Base-by-base conservation (phyloP, 106 monocot genomes). In the Vanilla planifolia region DNA sequence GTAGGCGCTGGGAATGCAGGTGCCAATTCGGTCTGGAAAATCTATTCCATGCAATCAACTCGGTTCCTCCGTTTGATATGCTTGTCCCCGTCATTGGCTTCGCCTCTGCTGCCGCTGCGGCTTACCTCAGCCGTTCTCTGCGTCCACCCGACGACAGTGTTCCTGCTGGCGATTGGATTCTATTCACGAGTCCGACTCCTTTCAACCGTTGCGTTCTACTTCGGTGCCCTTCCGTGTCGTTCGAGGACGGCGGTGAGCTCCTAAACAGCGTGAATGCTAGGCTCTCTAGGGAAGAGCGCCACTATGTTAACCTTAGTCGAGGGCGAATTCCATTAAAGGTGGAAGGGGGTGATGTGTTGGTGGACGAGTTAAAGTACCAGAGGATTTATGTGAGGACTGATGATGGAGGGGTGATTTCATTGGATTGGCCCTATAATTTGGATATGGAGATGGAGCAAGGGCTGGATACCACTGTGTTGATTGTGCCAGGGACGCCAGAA, bases 391-490 rank as follows among this genome's bases (percentile, higher is more conserved):
- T 98, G 5, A 33, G 79, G 64, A 77, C 81, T 11, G 82, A 84
- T 14, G 98, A 98, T 29, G 98, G 85, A 32, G 98, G 96, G 27
- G 98, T 98, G 30, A 67, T 98, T 41, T 76, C 91, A 3, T 17
- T 98, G 67, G 98, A 98, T 65, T 98, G 92, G 92, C 98, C 92
- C 6, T 91, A 82, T 33, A 75, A 77, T 84, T 74, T 98, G 72
- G 85, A 98, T 42, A 43, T 98, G 44, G 70, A 59, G 40, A 84
- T 59, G 67, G 87, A 92, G 67, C 64, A 85, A 15, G 88, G 92
- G 41, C 47, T 88, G 53, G 92, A 98, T 64, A 73, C 82, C 0
- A 85, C 92, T 6, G 70, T 98, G 71, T n/a, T 98, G 34, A 66
- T 92, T 24, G 81, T 98, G 50, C 85, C 98, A 0, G 98, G 92